Conservation (phyloP, 2,329 filamentous ascomycete species). For the Thelonectria blattea region DNA sequence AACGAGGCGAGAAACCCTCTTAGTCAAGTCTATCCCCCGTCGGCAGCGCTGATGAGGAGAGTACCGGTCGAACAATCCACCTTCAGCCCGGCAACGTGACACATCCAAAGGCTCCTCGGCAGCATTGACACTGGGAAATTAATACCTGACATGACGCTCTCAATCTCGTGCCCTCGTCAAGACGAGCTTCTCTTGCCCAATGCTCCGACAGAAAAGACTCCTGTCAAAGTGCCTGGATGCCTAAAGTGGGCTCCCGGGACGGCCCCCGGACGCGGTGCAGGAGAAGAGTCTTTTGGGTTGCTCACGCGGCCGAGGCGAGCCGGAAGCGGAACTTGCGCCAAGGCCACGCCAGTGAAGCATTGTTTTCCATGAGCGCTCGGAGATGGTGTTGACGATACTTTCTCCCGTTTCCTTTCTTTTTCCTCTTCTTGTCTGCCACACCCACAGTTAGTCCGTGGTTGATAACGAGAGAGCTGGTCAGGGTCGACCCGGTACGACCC, state of each 20-base stretch:
- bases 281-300: background rate
- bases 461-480: background rate
- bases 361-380: background rate
- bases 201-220: conserved; percentile 5
- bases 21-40: background rate
- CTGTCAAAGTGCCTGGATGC: conserved; percentile 16
- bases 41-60: background rate
- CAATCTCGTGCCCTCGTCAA: background rate
- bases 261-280: conserved; percentile 10
- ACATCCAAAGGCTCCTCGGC: background rate
- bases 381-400: background rate
- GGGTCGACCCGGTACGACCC: conserved; percentile 3
- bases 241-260: conserved; percentile 23
- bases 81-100: background rate
- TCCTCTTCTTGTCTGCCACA: background rate
- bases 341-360: background rate
- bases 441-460: background rate
- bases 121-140: conserved; percentile 1
- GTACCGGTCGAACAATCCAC: background rate
- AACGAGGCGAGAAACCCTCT: conserved; percentile 6
- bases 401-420: background rate
- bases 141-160: background rate
- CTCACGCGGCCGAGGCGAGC: conserved; percentile 21
- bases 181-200: background rate
- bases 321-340: conserved; percentile 7